phyloP scores from a whole-genome alignment of 2,329 filamentous ascomycete genomes.

The Verticillium nonalfalfae region DNA sequence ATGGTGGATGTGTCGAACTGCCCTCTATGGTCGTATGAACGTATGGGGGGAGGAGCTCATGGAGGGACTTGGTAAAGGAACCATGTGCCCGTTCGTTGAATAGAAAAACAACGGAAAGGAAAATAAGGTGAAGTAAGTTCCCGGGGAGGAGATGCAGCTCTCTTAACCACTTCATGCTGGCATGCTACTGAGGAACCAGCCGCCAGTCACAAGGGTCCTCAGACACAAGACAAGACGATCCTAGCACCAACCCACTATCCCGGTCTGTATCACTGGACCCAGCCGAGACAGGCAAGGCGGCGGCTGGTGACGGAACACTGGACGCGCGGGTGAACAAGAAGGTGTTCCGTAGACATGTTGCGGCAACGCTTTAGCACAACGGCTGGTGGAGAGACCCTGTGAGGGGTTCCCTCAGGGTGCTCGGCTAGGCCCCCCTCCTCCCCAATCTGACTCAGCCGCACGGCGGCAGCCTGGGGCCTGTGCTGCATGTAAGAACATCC shows the following conservation, averaged over 20 bases:
- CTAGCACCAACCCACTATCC: background rate
- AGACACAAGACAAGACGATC: background rate
- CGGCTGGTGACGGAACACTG: background rate
- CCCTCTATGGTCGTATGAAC: background rate
- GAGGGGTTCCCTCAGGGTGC: background rate
- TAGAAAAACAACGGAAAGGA: too few relatives aligned
- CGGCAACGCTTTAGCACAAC: background rate
- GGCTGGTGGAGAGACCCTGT: background rate
- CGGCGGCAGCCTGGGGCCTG: background rate
- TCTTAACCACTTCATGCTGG: background rate
- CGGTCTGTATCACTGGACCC: background rate
- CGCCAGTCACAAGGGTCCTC: background rate
- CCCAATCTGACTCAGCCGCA: background rate
- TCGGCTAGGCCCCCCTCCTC: background rate
- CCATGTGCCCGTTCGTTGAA: too few relatives aligned
- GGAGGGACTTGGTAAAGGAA: too few relatives aligned
- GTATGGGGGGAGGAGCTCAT: background rate
- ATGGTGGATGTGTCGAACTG: background rate
- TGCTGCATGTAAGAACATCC: background rate
- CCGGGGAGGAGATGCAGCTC: background rate
- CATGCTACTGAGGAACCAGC: background rate
- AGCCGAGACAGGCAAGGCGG: background rate
- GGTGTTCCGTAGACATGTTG: background rate
- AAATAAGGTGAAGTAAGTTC: too few relatives aligned
- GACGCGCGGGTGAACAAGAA: background rate